Conservation (phyloP, 495 filamentous ascomycete genomes). For the Aspergillus biplanus region DNA sequence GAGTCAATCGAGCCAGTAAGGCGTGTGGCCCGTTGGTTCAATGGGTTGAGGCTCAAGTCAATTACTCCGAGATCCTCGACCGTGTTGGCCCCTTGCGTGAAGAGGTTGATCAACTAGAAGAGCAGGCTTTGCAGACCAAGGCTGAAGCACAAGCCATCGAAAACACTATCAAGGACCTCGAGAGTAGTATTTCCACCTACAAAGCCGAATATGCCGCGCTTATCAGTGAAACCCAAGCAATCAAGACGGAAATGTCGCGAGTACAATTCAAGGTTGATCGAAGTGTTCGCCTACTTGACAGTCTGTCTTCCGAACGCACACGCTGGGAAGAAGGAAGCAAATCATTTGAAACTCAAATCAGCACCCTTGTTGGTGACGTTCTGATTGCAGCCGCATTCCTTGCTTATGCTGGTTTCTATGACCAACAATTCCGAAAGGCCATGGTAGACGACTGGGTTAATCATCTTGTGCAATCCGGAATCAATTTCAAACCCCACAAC, state of each 20-base stretch:
- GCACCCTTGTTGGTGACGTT: constrained; percentile 93
- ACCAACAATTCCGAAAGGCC: constrained; percentile 94
- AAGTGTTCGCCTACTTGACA: constrained; percentile 91
- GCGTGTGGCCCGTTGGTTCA: constrained; percentile 96
- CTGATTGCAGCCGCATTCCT: constrained; percentile 94
- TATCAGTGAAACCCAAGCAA: constrained; percentile 95
- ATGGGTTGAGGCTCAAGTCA: constrained; percentile 97
- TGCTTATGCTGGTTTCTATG: constrained; percentile 96
- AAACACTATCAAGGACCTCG: constrained; percentile 79
- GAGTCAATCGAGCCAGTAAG: constrained; percentile 92
- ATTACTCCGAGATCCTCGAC: constrained; percentile 95
- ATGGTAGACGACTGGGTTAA: constrained; percentile 98
- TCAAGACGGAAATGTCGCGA: constrained; percentile 93
- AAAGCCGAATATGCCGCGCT: constrained; percentile 95
- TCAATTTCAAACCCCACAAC: constrained; percentile 90
- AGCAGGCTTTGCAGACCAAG: constrained; percentile 88
- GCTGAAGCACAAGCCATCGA: constrained; percentile 91
- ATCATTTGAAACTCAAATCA: constrained; percentile 96
- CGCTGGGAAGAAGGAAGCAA: constrained; percentile 97
- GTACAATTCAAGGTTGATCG: constrained; percentile 98
- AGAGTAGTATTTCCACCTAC: constrained; percentile 92
- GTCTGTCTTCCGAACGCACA: constrained; percentile 86
- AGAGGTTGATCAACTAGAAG: constrained; percentile 85
- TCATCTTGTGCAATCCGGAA: constrained; percentile 86
- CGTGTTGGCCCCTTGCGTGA: constrained; percentile 91